Evolutionary conservation across 1,284 basidiomycete genomes (phyloP).

Genomic region (Salmacisia buchloeana): DNA sequence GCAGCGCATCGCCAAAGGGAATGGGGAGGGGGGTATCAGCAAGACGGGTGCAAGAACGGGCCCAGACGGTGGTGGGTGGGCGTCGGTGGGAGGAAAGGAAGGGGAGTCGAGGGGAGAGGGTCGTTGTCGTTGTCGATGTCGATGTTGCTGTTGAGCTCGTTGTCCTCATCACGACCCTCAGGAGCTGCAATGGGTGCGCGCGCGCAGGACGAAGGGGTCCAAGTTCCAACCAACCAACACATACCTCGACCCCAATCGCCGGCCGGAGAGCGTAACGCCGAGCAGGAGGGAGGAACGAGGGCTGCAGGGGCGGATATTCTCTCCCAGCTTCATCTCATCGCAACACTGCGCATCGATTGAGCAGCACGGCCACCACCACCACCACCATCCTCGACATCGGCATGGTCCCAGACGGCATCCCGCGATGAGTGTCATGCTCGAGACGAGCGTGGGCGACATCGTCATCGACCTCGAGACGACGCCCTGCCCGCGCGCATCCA

Average conservation of each 20-base stretch:
- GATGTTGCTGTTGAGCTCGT: too few species aligned
- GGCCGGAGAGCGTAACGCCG: background rate
- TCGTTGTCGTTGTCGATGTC: too few species aligned
- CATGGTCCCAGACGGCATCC: background rate
- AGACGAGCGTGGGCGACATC: slow-evolving; percentile 90
- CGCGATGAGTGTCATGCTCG: slow-evolving; percentile 90
- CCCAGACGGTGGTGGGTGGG: too few species aligned
- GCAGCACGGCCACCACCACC: background rate
- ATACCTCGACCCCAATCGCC: too few species aligned
- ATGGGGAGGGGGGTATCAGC: background rate
- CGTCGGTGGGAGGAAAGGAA: too few species aligned
- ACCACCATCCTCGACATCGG: background rate
- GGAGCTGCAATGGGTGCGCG: too few species aligned
- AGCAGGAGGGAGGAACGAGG: background rate
- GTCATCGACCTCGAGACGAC: slow-evolving; percentile 91
- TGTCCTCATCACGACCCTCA: too few species aligned
- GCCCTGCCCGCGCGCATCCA: slow-evolving; percentile 76
- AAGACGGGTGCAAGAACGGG: too few species aligned
- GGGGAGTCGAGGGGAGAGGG: too few species aligned
- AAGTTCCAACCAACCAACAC: too few species aligned
- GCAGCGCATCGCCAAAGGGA: background rate
- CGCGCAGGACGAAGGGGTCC: too few species aligned
- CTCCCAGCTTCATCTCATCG: background rate
- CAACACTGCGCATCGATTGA: background rate
- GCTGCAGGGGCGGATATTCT: too few species aligned